A percentile compares a stretch with the other conserved stretches of the same genome.
These are phyloP conservation scores for Stephania yunnanensis DNA, from an alignment of 164 flowering plant species.

Conservation along the genomic window DNA sequence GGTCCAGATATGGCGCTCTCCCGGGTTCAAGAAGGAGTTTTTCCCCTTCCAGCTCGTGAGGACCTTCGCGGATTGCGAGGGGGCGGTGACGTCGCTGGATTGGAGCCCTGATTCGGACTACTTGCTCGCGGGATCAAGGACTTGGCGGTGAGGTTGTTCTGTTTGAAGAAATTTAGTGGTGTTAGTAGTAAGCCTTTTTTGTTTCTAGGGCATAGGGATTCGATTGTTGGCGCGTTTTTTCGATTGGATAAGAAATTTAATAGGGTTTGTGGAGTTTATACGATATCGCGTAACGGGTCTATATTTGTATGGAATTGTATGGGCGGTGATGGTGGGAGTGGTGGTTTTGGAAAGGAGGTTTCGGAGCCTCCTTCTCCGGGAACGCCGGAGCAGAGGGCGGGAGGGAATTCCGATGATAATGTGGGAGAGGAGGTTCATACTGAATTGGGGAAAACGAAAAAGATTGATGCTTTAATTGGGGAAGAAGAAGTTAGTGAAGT, in stretches of 20 bases:
- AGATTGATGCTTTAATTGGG: conserved; percentile 18
- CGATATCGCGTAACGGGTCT: conserved; percentile 64
- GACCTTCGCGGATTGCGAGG: conserved; percentile 63
- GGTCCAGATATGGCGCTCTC: conserved; percentile 82
- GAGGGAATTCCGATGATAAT: conserved; percentile 9
- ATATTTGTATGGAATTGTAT: conserved; percentile 65
- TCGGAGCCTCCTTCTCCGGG: conserved; percentile 71
- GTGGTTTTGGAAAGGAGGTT: conserved; percentile 18
- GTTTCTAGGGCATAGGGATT: conserved; percentile 81
- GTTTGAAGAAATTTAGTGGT: conserved; percentile 37
- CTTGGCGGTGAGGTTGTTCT: conserved; percentile 69
- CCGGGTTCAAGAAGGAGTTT: conserved; percentile 72
- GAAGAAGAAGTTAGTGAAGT: conserved; percentile 26
- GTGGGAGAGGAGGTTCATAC: conserved; percentile 16
- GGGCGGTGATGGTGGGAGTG: conserved; percentile 21
- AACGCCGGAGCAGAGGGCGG: conserved; percentile 50
- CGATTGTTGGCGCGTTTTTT: conserved; percentile 65
- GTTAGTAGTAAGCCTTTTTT: conserved; percentile 52
- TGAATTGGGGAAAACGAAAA: conserved; percentile 40
- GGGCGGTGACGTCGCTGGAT: conserved; percentile 52
- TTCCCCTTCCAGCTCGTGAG: conserved; percentile 72
- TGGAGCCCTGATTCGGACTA: conserved; percentile 78
- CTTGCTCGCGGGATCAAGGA: conserved; percentile 83
- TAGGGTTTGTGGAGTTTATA: conserved; percentile 43
- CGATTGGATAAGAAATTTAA: conserved; percentile 51